These are phyloP conservation scores for Sporobolomyces pararoseus DNA, from an alignment of 768 basidiomycete genomes.

Conservation along the genomic window DNA sequence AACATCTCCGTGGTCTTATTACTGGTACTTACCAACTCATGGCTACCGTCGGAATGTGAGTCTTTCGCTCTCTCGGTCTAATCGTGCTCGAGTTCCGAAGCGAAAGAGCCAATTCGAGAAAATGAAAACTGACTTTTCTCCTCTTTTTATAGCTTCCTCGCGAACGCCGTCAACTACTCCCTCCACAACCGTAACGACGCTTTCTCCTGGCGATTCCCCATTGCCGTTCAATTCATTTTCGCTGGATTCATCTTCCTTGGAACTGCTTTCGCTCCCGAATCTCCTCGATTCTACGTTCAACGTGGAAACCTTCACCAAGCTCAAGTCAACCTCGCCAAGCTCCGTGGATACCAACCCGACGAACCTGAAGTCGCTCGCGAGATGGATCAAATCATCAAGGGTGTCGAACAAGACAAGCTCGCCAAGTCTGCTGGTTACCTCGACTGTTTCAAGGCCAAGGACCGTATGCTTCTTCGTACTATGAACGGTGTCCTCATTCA, in stretches of 20 bases:
- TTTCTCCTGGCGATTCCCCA: conserved; percentile 37
- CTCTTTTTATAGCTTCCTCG: conserved; percentile 62
- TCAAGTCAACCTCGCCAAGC: conserved; percentile 51
- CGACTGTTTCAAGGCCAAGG: conserved; percentile 37
- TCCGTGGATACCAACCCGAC: conserved; percentile 48
- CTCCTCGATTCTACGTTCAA: conserved; percentile 34
- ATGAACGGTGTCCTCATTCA: conserved; percentile 40
- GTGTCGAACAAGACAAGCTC: conserved; percentile 32
- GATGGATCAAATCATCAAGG: conserved; percentile 35
- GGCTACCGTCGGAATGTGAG: conserved; percentile 62
- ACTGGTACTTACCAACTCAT: conserved; percentile 83
- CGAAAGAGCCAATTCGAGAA: not conserved
- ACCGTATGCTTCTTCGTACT: conserved; percentile 35
- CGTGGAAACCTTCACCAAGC: conserved; percentile 37
- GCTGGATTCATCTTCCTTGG: conserved; percentile 29
- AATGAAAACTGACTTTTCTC: not conserved
- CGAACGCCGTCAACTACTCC: conserved; percentile 39
- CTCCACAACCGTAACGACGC: conserved; percentile 26
- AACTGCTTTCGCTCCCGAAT: conserved; percentile 34
- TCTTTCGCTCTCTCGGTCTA: not conserved
- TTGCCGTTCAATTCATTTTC: conserved; percentile 35
- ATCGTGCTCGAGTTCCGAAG: too few species aligned
- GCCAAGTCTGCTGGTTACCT: conserved; percentile 20
- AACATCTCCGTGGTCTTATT: conserved; percentile 77
- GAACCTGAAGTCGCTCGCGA: conserved; percentile 49